Evolutionary conservation across 768 basidiomycete species (phyloP).

Genomic region (Daedaleopsis nitida): DNA sequence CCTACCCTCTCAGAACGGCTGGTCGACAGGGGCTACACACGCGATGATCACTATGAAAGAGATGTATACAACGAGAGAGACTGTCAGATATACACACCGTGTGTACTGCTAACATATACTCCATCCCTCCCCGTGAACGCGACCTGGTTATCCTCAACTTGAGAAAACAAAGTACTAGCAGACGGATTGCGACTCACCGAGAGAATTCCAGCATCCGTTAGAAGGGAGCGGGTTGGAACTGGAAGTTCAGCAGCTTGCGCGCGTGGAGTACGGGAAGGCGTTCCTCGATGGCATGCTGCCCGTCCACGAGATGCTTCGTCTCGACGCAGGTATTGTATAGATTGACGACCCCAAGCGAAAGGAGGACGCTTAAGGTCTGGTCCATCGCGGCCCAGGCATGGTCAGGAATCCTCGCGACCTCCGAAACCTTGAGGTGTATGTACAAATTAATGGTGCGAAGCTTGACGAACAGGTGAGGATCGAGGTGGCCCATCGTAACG

Average conservation of each 20-base stretch:
- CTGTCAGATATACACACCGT: too few species aligned
- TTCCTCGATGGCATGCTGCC: conserved; percentile 5
- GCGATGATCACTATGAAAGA: too few species aligned
- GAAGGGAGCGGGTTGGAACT: not conserved
- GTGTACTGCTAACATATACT: too few species aligned
- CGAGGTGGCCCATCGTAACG: conserved; percentile 8
- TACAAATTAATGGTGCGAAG: conserved; percentile 12
- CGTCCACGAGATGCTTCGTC: conserved; percentile 6
- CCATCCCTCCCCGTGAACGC: too few species aligned
- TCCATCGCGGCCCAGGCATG: conserved; percentile 16
- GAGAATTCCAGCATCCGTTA: not conserved
- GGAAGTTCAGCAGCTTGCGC: conserved; percentile 12
- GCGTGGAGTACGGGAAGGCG: conserved; percentile 6
- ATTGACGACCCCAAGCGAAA: conserved; percentile 12
- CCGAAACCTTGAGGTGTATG: conserved; percentile 7
- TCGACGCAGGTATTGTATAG: conserved; percentile 13
- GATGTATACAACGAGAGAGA: too few species aligned
- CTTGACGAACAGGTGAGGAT: conserved; percentile 9
- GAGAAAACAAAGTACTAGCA: not conserved
- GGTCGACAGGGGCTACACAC: too few species aligned
- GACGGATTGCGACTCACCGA: not conserved
- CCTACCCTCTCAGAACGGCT: too few species aligned
- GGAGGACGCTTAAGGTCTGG: conserved; percentile 13
- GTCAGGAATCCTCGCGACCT: conserved; percentile 1
- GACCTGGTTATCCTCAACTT: too few species aligned